Evolutionary conservation across 202 grass and related monocot species (phyloP).

Genomic region (Setaria italica): DNA sequence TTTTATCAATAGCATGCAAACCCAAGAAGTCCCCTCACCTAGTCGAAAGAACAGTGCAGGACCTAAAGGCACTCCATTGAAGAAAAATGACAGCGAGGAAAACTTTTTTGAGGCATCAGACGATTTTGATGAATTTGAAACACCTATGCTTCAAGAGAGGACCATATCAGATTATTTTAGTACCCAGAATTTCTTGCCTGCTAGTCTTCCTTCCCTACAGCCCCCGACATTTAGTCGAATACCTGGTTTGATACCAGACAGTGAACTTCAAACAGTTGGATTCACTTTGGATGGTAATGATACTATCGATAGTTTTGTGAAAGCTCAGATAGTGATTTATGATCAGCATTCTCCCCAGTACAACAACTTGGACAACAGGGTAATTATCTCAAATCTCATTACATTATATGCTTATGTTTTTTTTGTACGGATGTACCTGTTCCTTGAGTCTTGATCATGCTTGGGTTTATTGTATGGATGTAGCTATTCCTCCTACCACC

Average conservation of each 20-base stretch:
- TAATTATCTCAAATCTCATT: constrained; percentile 53
- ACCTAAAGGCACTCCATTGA: constrained; percentile 43
- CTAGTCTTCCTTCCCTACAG: constrained; percentile 58
- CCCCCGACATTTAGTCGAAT: constrained; percentile 81
- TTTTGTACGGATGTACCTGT: constrained; percentile 35
- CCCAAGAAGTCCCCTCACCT: constrained; percentile 48
- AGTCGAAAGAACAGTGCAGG: constrained; percentile 59
- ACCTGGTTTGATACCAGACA: constrained; percentile 81
- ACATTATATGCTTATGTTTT: constrained; percentile 20
- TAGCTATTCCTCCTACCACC: constrained; percentile 36
- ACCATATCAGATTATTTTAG: constrained; percentile 70
- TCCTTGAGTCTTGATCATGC: constrained; percentile 13
- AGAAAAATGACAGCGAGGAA: constrained; percentile 84
- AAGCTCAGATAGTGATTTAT: constrained; percentile 93
- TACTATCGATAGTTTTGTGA: constrained; percentile 88
- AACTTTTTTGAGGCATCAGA: constrained; percentile 92
- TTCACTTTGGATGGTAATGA: constrained; percentile 57
- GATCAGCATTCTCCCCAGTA: constrained; percentile 87
- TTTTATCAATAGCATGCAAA: constrained; percentile 73
- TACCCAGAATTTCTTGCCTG: constrained; percentile 56
- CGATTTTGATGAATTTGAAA: constrained; percentile 84
- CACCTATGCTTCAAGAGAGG: constrained; percentile 59
- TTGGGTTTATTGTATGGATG: constrained; percentile 17
- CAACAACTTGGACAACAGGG: constrained; percentile 88
- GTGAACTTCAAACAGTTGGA: constrained; percentile 58